These are phyloP conservation scores for Trichoderma koningiopsis DNA, from an alignment of 2,329 filamentous ascomycete genomes.

Conservation along the genomic window DNA sequence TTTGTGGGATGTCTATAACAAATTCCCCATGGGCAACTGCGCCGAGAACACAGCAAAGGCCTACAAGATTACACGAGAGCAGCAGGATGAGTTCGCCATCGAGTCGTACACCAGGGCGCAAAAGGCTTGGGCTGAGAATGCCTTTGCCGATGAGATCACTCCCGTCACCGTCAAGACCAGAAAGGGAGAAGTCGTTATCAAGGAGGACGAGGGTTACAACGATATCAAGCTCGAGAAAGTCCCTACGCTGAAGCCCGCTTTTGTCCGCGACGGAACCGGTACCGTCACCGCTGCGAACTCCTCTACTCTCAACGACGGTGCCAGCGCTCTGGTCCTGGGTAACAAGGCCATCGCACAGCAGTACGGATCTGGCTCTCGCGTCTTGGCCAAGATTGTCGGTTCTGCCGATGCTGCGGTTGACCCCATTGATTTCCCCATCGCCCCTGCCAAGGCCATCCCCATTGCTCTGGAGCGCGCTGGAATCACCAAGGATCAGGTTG, in stretches of 20 bases:
- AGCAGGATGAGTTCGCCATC: conserved; percentile 90
- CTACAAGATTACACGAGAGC: conserved; percentile 74
- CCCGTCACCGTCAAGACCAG: conserved; percentile 82
- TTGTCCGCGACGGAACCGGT: conserved; percentile 80
- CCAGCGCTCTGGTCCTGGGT: conserved; percentile 82
- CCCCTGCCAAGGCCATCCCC: conserved; percentile 88
- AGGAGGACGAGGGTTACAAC: conserved; percentile 85
- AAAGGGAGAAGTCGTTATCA: conserved; percentile 80
- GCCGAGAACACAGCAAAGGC: conserved; percentile 94
- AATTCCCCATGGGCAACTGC: conserved; percentile 98
- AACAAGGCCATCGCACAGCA: conserved; percentile 78
- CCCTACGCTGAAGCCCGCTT: conserved; percentile 84
- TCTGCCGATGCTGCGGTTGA: conserved; percentile 90
- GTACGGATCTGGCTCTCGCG: conserved; percentile 75
- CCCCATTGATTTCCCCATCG: conserved; percentile 90
- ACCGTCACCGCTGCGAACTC: conserved; percentile 95
- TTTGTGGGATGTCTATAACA: conserved; percentile 92
- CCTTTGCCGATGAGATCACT: conserved; percentile 87
- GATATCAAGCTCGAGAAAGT: conserved; percentile 88
- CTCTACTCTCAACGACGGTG: conserved; percentile 92
- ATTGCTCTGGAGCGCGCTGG: conserved; percentile 86
- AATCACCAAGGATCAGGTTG: conserved; percentile 87
- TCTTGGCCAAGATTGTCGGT: conserved; percentile 83
- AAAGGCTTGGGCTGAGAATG: conserved; percentile 78
- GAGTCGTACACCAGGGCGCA: conserved; percentile 87